phyloP scores from a whole-genome alignment of 192 early-diverging fungal genomes.

The Mortierella claussenii region DNA sequence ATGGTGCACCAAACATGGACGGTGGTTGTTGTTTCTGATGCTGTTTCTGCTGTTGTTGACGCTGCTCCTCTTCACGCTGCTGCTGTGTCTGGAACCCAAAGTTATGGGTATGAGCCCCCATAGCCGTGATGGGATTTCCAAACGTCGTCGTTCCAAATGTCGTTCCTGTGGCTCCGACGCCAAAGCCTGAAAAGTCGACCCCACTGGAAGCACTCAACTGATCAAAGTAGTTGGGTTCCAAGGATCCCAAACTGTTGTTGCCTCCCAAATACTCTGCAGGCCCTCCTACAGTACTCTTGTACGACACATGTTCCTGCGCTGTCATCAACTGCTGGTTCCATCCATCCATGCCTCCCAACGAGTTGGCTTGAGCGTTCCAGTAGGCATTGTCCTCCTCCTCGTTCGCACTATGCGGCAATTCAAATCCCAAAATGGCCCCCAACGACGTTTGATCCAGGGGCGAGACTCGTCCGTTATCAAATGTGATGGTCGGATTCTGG shows the following conservation, averaged over 20 bases:
- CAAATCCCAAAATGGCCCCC: slow-evolving; percentile 50
- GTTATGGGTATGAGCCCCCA: slow-evolving; percentile 16
- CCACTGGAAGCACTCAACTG: slow-evolving; percentile 18
- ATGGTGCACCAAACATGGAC: not conserved
- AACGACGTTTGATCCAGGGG: slow-evolving; percentile 47
- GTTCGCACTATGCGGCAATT: slow-evolving; percentile 46
- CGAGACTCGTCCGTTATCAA: slow-evolving; percentile 40
- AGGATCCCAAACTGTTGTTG: slow-evolving; percentile 43
- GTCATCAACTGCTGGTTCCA: slow-evolving; percentile 54
- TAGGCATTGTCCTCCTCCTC: slow-evolving; percentile 52
- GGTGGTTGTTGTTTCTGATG: slow-evolving; percentile 24
- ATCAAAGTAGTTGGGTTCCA: slow-evolving; percentile 41
- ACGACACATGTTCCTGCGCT: slow-evolving; percentile 47
- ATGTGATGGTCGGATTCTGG: slow-evolving; percentile 47
- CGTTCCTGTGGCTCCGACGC: slow-evolving; percentile 41
- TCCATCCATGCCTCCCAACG: slow-evolving; percentile 50
- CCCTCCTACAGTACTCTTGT: slow-evolving; percentile 42
- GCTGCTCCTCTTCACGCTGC: slow-evolving; percentile 24
- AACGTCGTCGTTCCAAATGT: slow-evolving; percentile 15
- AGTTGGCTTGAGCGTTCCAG: slow-evolving; percentile 53
- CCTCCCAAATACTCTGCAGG: slow-evolving; percentile 43
- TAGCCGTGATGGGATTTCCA: slow-evolving; percentile 15
- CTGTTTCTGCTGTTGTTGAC: slow-evolving; percentile 34
- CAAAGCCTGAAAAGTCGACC: slow-evolving; percentile 50
- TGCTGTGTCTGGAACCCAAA: slow-evolving; percentile 38